Evolutionary conservation across 306 rosid species (phyloP).

Genomic region (Castanea crenata): DNA sequence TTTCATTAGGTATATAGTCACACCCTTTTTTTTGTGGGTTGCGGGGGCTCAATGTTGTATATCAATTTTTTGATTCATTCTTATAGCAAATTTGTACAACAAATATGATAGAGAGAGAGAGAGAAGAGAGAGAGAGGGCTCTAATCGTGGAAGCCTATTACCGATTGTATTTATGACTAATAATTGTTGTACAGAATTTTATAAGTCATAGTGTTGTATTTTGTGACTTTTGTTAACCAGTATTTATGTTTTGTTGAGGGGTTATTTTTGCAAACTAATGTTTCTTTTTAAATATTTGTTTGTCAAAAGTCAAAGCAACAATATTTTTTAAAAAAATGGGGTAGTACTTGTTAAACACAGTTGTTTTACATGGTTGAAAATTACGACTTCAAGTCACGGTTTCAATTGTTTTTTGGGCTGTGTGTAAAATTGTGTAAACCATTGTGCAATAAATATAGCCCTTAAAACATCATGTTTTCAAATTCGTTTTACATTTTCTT

Average conservation of each 20-base stretch:
- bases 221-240: not conserved
- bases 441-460: too few species aligned
- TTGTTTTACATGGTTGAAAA: too few species aligned
- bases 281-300: too few species aligned
- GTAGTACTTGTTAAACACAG: too few species aligned
- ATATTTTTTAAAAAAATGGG: too few species aligned
- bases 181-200: conserved; percentile 29
- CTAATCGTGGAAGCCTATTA: conserved; percentile 23
- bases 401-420: too few species aligned
- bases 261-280: not conserved
- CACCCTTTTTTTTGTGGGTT: not conserved
- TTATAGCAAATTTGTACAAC: not conserved
- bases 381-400: too few species aligned
- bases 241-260: not conserved
- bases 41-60: not conserved
- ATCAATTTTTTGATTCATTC: not conserved
- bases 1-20: conserved; percentile 50
- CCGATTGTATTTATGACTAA: conserved; percentile 30
- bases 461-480: too few species aligned
- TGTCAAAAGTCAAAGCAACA: too few species aligned
- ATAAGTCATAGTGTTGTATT: not conserved
- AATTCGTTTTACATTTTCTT: too few species aligned
- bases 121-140: not conserved
- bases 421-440: too few species aligned
- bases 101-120: not conserved